Percentiles rank a stretch among this genome's conserved stretches.
Evolutionary conservation across 305 asterid species (phyloP).

Genomic region (Fraxinus nigra): DNA sequence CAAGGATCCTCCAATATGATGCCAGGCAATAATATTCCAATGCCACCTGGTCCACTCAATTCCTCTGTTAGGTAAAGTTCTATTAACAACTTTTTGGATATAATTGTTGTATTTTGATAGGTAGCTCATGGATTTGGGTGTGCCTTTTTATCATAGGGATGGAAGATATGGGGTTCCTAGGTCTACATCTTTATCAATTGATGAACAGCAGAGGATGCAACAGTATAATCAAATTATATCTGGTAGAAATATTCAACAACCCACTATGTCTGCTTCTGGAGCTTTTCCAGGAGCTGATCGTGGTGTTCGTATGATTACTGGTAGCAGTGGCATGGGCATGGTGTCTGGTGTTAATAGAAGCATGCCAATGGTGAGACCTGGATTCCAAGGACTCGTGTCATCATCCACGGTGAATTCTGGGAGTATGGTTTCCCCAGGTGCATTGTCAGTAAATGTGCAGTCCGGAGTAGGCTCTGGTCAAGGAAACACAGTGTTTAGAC

Average conservation of each 20-base stretch:
- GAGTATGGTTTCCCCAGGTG: constrained; percentile 52
- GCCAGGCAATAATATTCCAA: constrained; percentile 49
- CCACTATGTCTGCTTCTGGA: constrained; percentile 50
- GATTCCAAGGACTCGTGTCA: constrained; percentile 51
- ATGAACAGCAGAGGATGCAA: constrained; percentile 65
- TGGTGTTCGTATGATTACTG: constrained; percentile 48
- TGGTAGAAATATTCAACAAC: constrained; percentile 42
- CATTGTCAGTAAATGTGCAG: constrained; percentile 45
- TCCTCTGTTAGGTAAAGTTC: constrained; percentile 55
- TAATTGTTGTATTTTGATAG: constrained; percentile 14
- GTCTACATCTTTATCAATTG: constrained; percentile 47
- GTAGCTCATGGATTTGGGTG: constrained; percentile 18
- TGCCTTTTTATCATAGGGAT: constrained; percentile 37
- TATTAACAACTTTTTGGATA: constrained; percentile 13
- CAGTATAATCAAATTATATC: constrained; percentile 55
- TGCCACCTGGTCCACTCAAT: constrained; percentile 47
- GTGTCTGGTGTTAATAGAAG: constrained; percentile 48
- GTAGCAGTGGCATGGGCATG: constrained; percentile 51
- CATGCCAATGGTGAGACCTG: constrained; percentile 61
- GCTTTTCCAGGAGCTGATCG: constrained; percentile 51
- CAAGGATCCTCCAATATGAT: constrained; percentile 55
- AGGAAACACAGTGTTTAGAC: constrained; percentile 50
- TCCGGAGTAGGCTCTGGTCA: constrained; percentile 54
- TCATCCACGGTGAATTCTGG: constrained; percentile 55
- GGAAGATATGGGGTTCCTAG: constrained; percentile 56